phyloP scores from a whole-genome alignment of 139 green algal species.

The Dunaliella primolecta region DNA sequence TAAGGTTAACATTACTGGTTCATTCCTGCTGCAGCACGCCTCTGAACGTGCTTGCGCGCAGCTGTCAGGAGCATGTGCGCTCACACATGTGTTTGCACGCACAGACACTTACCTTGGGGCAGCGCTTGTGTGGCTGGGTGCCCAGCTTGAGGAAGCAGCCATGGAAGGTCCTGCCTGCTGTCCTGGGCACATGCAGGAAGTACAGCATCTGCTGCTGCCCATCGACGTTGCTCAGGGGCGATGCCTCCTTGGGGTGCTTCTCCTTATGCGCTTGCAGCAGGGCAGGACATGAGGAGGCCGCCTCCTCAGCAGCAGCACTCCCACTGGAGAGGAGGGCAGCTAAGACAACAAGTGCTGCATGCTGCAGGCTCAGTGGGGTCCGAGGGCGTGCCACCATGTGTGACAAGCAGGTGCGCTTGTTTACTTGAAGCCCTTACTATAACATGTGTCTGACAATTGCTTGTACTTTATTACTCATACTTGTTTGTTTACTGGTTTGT shows the following conservation, averaged over 20 bases:
- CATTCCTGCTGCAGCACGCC: neutral
- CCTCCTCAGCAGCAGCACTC: neutral
- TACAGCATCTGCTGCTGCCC: slow-evolving; percentile 68
- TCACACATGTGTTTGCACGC: neutral
- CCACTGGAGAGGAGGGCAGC: neutral
- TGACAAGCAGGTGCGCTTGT: too few relatives aligned
- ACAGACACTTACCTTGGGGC: slow-evolving; percentile 53
- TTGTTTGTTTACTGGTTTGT: too few relatives aligned
- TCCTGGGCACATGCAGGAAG: slow-evolving; percentile 93
- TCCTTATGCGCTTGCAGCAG: neutral
- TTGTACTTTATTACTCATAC: too few relatives aligned
- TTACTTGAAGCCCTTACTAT: neutral
- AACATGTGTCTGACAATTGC: neutral
- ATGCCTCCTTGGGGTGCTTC: slow-evolving; percentile 42
- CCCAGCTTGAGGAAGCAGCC: slow-evolving; percentile 79
- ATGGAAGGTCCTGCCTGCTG: slow-evolving; percentile 84
- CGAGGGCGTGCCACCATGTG: too few relatives aligned
- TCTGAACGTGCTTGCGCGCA: too few relatives aligned
- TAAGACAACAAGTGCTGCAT: neutral
- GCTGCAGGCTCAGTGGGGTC: neutral
- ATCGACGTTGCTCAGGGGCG: slow-evolving; percentile 16
- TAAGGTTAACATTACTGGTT: too few relatives aligned
- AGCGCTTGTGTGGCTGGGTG: slow-evolving; percentile 46
- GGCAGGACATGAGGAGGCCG: neutral
- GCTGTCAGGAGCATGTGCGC: too few relatives aligned